Conservation (phyloP, 2,329 filamentous ascomycete species). For the Hymenoscyphus linearis region DNA sequence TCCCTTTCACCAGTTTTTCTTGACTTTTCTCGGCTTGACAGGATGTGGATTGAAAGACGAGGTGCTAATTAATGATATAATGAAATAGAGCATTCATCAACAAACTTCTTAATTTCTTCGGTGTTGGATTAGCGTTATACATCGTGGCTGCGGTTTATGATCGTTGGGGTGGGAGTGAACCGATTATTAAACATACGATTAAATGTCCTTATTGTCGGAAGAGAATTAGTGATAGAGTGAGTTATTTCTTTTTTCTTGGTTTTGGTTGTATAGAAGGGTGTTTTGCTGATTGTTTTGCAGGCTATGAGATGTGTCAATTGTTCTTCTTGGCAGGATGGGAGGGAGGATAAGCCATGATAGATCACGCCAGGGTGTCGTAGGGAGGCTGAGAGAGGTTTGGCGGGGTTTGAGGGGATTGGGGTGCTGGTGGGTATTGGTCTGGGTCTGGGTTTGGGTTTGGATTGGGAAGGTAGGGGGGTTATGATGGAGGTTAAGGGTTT, state of each 20-base stretch:
- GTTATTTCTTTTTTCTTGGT: slow-evolving; percentile 12
- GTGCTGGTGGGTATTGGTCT: too few relatives aligned
- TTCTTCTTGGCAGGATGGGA: slow-evolving; percentile 52
- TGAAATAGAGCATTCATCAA: slow-evolving; percentile 51
- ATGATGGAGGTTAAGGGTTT: too few relatives aligned
- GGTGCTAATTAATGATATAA: background rate
- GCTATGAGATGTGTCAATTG: slow-evolving; percentile 49
- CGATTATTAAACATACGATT: slow-evolving; percentile 64
- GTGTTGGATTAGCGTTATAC: slow-evolving; percentile 62
- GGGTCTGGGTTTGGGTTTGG: too few relatives aligned
- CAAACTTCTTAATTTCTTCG: slow-evolving; percentile 59
- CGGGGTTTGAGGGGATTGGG: background rate
- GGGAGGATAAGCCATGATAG: too few relatives aligned
- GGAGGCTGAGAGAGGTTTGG: background rate
- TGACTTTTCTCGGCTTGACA: background rate
- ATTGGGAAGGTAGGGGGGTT: too few relatives aligned
- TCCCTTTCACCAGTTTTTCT: background rate
- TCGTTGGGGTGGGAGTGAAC: slow-evolving; percentile 47
- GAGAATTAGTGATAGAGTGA: slow-evolving; percentile 57
- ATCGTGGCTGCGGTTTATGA: slow-evolving; percentile 58
- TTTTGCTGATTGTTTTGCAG: slow-evolving; percentile 22
- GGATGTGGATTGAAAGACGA: too few relatives aligned
- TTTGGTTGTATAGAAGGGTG: background rate
- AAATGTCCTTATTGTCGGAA: slow-evolving; percentile 66
- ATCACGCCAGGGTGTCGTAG: slow-evolving; percentile 3